Evolutionary conservation across 2,329 filamentous ascomycete species (phyloP).

Genomic region (Ophiostoma perfectum): DNA sequence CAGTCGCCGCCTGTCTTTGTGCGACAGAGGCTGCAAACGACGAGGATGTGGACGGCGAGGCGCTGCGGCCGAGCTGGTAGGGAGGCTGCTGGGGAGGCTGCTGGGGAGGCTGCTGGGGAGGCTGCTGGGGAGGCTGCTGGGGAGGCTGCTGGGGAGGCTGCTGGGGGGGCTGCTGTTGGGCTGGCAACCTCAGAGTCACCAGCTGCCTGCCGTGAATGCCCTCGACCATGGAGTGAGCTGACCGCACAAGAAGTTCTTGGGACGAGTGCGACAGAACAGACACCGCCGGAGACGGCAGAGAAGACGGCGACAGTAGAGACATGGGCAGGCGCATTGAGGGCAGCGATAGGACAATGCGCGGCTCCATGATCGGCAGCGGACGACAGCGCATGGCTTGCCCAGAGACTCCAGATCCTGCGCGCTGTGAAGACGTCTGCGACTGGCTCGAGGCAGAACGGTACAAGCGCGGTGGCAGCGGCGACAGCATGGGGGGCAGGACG

Average conservation of each 20-base stretch:
- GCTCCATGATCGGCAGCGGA: background rate
- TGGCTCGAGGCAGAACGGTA: background rate
- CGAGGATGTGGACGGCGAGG: too few relatives aligned
- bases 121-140: background rate
- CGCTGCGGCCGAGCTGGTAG: too few relatives aligned
- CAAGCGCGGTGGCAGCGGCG: background rate
- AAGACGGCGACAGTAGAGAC: background rate
- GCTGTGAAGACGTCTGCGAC: too few relatives aligned
- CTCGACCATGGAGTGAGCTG: background rate
- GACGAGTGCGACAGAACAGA: too few relatives aligned
- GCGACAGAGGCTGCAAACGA: too few relatives aligned
- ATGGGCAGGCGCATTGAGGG: background rate
- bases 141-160: background rate
- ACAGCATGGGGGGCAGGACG: background rate
- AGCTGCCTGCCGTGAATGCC: background rate
- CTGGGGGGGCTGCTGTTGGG: background rate
- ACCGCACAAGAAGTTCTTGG: too few relatives aligned
- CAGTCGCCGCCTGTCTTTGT: background rate
- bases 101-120: too few relatives aligned
- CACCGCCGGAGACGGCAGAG: background rate
- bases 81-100: too few relatives aligned
- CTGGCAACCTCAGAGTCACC: background rate
- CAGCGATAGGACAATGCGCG: background rate
- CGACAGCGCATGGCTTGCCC: background rate
- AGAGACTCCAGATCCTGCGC: background rate